Evolutionary conservation across 1,284 basidiomycete species (phyloP).

Genomic region (Tilletia caries): DNA sequence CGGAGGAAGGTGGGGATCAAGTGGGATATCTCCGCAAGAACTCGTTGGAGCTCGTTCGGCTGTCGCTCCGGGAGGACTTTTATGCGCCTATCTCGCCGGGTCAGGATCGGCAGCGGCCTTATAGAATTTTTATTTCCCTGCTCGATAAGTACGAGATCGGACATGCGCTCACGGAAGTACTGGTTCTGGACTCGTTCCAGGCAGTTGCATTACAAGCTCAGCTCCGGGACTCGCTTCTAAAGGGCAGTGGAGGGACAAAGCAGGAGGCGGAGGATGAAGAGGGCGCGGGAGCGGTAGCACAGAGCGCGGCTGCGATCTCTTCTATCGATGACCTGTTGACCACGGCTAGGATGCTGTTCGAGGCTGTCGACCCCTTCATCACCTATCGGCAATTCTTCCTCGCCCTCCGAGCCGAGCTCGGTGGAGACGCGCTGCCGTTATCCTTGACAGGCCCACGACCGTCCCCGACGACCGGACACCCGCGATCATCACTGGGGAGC

Average conservation of each 20-base stretch:
- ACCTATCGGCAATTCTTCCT: constrained; percentile 75
- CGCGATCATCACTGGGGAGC: neutral
- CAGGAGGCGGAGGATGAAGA: neutral
- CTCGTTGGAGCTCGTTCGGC: constrained; percentile 29
- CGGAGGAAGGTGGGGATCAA: constrained; percentile 64
- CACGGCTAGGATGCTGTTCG: constrained; percentile 84
- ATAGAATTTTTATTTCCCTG: constrained; percentile 90
- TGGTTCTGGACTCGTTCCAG: constrained; percentile 76
- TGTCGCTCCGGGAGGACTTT: constrained; percentile 33
- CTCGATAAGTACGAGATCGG: constrained; percentile 98
- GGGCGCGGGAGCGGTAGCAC: too few relatives aligned
- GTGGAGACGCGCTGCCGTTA: neutral
- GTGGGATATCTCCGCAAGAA: constrained; percentile 30
- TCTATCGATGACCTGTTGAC: constrained; percentile 64
- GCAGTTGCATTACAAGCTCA: constrained; percentile 67
- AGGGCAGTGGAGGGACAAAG: neutral
- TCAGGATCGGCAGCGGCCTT: constrained; percentile 64
- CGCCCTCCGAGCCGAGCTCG: constrained; percentile 56
- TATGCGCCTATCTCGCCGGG: constrained; percentile 53
- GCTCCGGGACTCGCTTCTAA: constrained; percentile 31
- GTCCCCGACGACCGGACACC: neutral
- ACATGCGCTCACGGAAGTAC: constrained; percentile 69
- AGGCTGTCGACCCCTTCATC: constrained; percentile 82
- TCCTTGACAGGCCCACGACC: neutral
- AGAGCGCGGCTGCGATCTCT: neutral